Evolutionary conservation across 192 early-diverging fungal genomes (phyloP), one percentile per base, ranked within the genome.

Genomic region (Chytriomyces hyalinus): DNA sequence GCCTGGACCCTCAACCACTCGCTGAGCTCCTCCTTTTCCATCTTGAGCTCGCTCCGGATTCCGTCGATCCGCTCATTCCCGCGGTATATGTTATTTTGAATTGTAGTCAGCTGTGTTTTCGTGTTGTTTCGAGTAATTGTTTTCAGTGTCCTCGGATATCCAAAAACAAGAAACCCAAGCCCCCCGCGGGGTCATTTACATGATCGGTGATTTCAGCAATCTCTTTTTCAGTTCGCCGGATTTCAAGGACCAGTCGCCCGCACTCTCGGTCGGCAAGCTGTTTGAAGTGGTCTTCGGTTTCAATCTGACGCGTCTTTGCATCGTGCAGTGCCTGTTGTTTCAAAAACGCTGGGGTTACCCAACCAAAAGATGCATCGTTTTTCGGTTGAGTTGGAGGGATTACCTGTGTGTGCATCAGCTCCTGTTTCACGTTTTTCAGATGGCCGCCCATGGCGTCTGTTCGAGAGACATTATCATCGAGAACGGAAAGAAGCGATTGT

Each of bases 231-330:
- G 85, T 87, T 36, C 81, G 48, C 45, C 77, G 78, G 53, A 90
- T 88, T 51, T 90, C 88, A 60, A 82, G 20, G 6, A 80, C 78
- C 26, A 88, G 65, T 10, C 88, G 68, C 5, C 88, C 88, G 28
- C 76, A 80, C 64, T 90, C 85, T 8, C 88, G 76, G 53, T 90
- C 88, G 0, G 88, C 85, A 8, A 90, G 75, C 72, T 87, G 87
- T 67, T 87, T 87, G 53, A 90, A 84, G 61, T 90, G 88, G 28
- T 90, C 88, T 69, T 90, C 88, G 5, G 87, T 87, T 65, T 90
- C 85, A 48, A 90, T 90, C 49, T 88, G 85, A 6, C 87, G 78
- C 45, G 78, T 84, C 67, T 87, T 88, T 5, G 88, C 88, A 62
- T 90, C 88, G 48, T 81, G 75, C 8, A 90, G 57, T 3, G 79